Percentiles rank a stretch among this genome's conserved stretches.
Evolutionary conservation across 2,329 filamentous ascomycete species (phyloP).

Genomic region (Exophiala aquamarina): DNA sequence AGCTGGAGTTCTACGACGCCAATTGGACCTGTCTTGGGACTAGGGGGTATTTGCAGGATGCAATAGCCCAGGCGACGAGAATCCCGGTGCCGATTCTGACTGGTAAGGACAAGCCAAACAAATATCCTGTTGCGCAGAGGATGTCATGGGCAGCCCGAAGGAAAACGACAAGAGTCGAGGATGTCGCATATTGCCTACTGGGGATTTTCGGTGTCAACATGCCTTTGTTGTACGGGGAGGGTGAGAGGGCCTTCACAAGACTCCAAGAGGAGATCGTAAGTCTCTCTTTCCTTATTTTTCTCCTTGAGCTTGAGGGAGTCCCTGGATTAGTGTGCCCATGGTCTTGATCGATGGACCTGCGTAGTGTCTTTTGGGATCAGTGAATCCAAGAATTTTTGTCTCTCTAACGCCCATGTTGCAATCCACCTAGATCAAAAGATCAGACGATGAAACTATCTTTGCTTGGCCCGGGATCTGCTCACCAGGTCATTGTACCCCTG

Average conservation of each 20-base stretch:
- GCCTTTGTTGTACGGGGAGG: conserved; percentile 33
- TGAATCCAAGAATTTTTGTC: too few species aligned
- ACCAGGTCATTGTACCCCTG: not conserved
- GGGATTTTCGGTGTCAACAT: conserved; percentile 33
- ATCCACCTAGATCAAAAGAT: not conserved
- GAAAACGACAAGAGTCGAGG: conserved; percentile 28
- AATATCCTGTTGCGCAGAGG: conserved; percentile 22
- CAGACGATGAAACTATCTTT: not conserved
- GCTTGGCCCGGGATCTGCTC: not conserved
- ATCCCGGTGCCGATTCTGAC: conserved; percentile 30
- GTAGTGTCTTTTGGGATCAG: too few species aligned
- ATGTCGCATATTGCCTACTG: conserved; percentile 33
- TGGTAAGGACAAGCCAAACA: conserved; percentile 5
- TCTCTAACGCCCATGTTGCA: too few species aligned
- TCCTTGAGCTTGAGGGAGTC: too few species aligned
- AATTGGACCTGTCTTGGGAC: conserved; percentile 19
- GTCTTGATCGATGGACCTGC: too few species aligned
- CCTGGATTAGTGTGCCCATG: too few species aligned
- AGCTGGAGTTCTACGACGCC: conserved; percentile 26
- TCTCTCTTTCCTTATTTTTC: too few species aligned
- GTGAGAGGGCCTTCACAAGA: conserved; percentile 28
- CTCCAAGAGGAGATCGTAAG: conserved; percentile 35
- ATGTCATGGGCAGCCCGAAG: conserved; percentile 32
- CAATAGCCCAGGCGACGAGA: conserved; percentile 31
- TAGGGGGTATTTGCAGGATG: conserved; percentile 17